These are phyloP conservation scores for Yamadazyma pseudoaaseri DNA, from an alignment of 1,139 yeast genomes.

Conservation along the genomic window DNA sequence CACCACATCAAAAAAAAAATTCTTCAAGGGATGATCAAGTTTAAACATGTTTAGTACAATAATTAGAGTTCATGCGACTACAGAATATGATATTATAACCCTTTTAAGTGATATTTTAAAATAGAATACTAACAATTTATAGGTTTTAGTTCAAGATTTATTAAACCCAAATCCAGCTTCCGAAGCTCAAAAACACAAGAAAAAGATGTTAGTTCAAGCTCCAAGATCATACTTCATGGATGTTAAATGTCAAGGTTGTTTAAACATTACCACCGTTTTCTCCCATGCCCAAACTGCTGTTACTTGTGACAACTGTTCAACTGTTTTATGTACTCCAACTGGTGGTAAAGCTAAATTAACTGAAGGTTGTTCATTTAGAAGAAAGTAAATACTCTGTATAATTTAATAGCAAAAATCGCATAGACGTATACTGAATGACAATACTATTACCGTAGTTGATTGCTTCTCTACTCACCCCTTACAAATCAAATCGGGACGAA, in stretches of 20 bases:
- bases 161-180: conserved; percentile 97
- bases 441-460: neutral
- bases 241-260: conserved; percentile 99
- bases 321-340: conserved; percentile 98
- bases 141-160: conserved; percentile 97
- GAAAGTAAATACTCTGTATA: conserved; percentile 61
- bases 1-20: neutral
- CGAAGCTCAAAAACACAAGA: conserved; percentile 96
- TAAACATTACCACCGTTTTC: conserved; percentile 98
- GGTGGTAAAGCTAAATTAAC: conserved; percentile 99
- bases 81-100: too few species aligned
- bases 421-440: conserved; percentile 4
- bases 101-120: too few species aligned
- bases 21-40: neutral
- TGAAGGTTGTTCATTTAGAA: conserved; percentile 99
- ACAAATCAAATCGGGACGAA: too few species aligned
- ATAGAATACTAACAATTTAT: conserved; percentile 10
- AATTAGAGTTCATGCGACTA: too few species aligned
- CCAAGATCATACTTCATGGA: conserved; percentile 99
- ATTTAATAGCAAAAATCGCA: conserved; percentile 10
- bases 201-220: conserved; percentile 93
- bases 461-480: too few species aligned
- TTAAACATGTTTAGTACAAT: too few species aligned
- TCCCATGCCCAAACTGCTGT: conserved; percentile 99
- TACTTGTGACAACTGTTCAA: conserved; percentile 98